Base-by-base conservation (phyloP, 768 basidiomycete species). In the Boletus patriciae region DNA sequence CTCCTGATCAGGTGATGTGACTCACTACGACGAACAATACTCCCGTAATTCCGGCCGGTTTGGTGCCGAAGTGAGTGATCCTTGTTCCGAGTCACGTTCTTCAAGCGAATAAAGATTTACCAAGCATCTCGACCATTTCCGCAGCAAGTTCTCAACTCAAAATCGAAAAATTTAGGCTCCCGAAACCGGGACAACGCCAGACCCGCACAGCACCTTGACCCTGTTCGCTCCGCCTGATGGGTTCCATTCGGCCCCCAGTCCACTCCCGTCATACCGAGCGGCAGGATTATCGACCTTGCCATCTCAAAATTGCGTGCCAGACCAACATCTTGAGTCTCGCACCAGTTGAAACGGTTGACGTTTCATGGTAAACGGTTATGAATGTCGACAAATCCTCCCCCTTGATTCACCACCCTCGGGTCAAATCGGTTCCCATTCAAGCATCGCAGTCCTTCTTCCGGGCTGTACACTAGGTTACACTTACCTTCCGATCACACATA, bases 321-420 rank as follows among this genome's bases (percentile, higher is more conserved):
- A 19, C 52, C 12, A 18, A 13, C n/a, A 31, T 31, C 29, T 18
- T 2, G 18, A 33, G 18, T 27, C 40, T 55, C 25, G 52, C 31
- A 19, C 54, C 13, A 19, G 41, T 31, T 57, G 55, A 56, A 56
- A 57, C 55, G 6, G 9, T 38, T 25, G 43, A 38, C 18, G 55
- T 57, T 57, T 57, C 55, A 57, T 10, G 12, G 25, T 36, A 3
- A 40, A n/a, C 15, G n/a, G 15, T 4, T 34, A 45, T 48, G 10
- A 33, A 29, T 15, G 15, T n/a, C 15, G 38, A 34, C n/a, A 31
- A 8, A 29, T 31, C 31, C 23, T 23, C 18, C 31, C 31, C 31
- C 31, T 31, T 31, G 0, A 31, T 31, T 11, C 23, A 27, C n/a
- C 21, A 13, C 12, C 19, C 8, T 9, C 54, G 52, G 52, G 43